Percentiles rank a stretch among this genome's conserved stretches.
Conservation (phyloP, 495 filamentous ascomycete genomes). For the Aspergillus nidulans region DNA sequence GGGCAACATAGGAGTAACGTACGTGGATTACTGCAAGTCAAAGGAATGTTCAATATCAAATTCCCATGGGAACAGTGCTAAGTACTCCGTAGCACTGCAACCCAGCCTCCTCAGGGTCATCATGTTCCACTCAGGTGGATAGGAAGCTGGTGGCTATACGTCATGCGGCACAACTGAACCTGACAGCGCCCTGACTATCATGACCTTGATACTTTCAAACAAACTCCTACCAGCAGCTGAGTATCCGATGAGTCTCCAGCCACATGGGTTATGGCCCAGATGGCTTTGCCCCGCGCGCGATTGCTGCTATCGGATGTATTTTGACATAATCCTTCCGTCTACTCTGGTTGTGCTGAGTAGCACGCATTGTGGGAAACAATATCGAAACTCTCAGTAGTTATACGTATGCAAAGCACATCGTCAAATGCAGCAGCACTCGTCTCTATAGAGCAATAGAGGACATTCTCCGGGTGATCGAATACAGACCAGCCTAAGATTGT, state of each 20-base stretch:
- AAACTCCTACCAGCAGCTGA: too few relatives aligned
- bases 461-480: too few relatives aligned
- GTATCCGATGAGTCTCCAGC: not conserved
- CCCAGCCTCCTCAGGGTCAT: not conserved
- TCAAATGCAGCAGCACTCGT: not conserved
- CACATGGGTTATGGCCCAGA: not conserved
- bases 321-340: too few relatives aligned
- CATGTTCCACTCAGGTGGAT: not conserved
- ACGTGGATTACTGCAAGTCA: not conserved
- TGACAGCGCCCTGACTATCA: not conserved
- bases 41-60: not conserved
- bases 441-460: not conserved
- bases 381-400: too few relatives aligned
- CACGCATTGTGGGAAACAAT: too few relatives aligned
- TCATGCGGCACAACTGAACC: not conserved
- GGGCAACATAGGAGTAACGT: not conserved
- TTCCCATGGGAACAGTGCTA: not conserved
- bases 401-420: too few relatives aligned
- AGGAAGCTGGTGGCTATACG: not conserved
- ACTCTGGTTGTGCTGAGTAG: too few relatives aligned
- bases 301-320: not conserved
- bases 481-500: too few relatives aligned
- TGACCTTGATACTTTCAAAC: too few relatives aligned
- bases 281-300: not conserved
- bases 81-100: not conserved